phyloP scores from a whole-genome alignment of 106 monocot species.

The Dioscorea zingiberensis region DNA sequence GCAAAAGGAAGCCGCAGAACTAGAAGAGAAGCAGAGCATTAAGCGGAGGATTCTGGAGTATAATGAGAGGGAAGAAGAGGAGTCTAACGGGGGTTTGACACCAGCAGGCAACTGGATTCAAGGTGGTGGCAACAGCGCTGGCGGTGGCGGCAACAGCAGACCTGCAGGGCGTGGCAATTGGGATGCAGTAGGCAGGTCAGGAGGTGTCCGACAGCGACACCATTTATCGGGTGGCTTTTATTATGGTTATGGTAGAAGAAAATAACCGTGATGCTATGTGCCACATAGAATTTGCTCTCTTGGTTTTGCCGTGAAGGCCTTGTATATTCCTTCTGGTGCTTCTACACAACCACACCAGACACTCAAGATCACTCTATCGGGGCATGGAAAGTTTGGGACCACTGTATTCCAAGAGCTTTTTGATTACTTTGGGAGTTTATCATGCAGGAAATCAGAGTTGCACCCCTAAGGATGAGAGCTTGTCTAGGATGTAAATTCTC shows the following conservation, averaged over 20 bases:
- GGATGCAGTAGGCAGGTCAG: slow-evolving; percentile 41
- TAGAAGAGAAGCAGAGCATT: slow-evolving; percentile 91
- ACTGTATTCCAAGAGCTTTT: too few relatives aligned
- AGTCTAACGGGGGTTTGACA: slow-evolving; percentile 45
- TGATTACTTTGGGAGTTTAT: too few relatives aligned
- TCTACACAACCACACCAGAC: too few relatives aligned
- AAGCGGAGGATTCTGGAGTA: slow-evolving; percentile 92
- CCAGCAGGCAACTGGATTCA: slow-evolving; percentile 48
- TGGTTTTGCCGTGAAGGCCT: too few relatives aligned
- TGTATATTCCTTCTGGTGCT: too few relatives aligned
- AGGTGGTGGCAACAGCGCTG: slow-evolving; percentile 15
- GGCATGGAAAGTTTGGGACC: too few relatives aligned
- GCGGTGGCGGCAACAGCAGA: slow-evolving; percentile 20
- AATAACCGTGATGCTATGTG: slow-evolving; percentile 10
- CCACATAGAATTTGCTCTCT: too few relatives aligned
- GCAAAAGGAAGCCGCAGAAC: slow-evolving; percentile 81
- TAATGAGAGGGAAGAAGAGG: slow-evolving; percentile 97
- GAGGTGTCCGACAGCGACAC: slow-evolving; percentile 27
- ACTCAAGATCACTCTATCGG: too few relatives aligned
- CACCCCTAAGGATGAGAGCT: too few relatives aligned
- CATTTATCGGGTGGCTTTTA: slow-evolving; percentile 44
- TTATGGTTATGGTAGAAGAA: slow-evolving; percentile 64
- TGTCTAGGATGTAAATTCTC: too few relatives aligned
- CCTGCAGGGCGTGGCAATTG: slow-evolving; percentile 45
- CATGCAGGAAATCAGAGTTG: too few relatives aligned